Conservation (phyloP, 2,329 filamentous ascomycete species). For the Ceratocystis albifundus region DNA sequence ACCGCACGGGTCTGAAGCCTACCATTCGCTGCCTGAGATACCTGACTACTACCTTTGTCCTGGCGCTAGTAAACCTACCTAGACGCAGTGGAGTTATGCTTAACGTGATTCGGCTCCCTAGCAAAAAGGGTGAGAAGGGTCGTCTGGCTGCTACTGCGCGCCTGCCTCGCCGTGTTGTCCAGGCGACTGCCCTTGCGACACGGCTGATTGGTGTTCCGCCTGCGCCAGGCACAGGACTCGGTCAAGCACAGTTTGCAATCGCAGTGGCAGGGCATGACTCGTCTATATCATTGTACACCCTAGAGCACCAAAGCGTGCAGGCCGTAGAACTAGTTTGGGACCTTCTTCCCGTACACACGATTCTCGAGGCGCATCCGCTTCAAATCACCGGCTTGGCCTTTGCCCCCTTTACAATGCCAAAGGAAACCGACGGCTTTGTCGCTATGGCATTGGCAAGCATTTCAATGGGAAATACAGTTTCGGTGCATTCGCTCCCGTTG, state of each 20-base stretch:
- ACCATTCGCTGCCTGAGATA: conserved; percentile 49
- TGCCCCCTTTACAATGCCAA: conserved; percentile 39
- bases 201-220: conserved; percentile 47
- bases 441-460: conserved; percentile 60
- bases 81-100: conserved; percentile 46
- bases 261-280: conserved; percentile 71
- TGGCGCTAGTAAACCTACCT: conserved; percentile 48
- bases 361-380: conserved; percentile 44
- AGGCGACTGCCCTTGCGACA: conserved; percentile 68
- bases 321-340: conserved; percentile 41
- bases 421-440: conserved; percentile 35
- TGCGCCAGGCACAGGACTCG: conserved; percentile 31
- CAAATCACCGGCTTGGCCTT: conserved; percentile 51
- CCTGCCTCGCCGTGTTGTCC: conserved; percentile 38
- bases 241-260: conserved; percentile 64
- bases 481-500: conserved; percentile 69
- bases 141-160: conserved; percentile 17
- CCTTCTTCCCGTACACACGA: conserved; percentile 41
- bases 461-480: conserved; percentile 66
- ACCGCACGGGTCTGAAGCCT: conserved; percentile 36
- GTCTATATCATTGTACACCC: conserved; percentile 64
- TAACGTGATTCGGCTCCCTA: conserved; percentile 45
- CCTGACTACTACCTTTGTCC: conserved; percentile 45
- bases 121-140: conserved; percentile 24
- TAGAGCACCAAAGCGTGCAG: conserved; percentile 51